A percentile compares a stretch with the other conserved stretches of the same genome.
phyloP scores from a whole-genome alignment of 1,139 yeast genomes.

The Geotrichum siamense region DNA sequence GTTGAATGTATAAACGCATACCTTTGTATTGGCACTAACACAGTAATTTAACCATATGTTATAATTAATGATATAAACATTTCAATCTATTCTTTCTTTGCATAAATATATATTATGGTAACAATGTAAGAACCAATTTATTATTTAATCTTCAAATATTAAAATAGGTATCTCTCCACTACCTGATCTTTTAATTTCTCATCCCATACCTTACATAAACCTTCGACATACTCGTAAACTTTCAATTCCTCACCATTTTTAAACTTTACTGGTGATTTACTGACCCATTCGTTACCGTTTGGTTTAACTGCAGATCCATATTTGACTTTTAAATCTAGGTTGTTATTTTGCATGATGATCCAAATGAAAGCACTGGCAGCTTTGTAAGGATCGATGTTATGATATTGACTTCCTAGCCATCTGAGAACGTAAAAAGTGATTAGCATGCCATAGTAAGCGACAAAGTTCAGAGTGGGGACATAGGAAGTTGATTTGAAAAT shows the following conservation, averaged over 20 bases:
- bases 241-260: conserved; percentile 57
- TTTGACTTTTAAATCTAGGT: conserved; percentile 48
- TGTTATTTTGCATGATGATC: conserved; percentile 46
- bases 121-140: no score
- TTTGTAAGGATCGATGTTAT: conserved; percentile 76
- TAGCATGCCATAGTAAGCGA: conserved; percentile 82
- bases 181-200: conserved; percentile 65
- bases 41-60: no score
- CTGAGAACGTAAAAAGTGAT: conserved; percentile 78
- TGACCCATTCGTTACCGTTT: conserved; percentile 58
- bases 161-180: conserved; percentile 32
- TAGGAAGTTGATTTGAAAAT: conserved; percentile 82
- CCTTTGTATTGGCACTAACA: no score
- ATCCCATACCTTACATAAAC: conserved; percentile 57
- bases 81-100: no score
- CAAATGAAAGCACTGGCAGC: conserved; percentile 84
- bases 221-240: conserved; percentile 53
- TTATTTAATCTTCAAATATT: background rate
- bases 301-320: conserved; percentile 67
- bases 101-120: no score
- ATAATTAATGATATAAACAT: no score
- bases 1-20: no score
- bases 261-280: conserved; percentile 41
- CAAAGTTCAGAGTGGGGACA: conserved; percentile 62
- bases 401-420: conserved; percentile 75